phyloP scores from a whole-genome alignment of 2,329 filamentous ascomycete genomes.

The Endothia cerciana region DNA sequence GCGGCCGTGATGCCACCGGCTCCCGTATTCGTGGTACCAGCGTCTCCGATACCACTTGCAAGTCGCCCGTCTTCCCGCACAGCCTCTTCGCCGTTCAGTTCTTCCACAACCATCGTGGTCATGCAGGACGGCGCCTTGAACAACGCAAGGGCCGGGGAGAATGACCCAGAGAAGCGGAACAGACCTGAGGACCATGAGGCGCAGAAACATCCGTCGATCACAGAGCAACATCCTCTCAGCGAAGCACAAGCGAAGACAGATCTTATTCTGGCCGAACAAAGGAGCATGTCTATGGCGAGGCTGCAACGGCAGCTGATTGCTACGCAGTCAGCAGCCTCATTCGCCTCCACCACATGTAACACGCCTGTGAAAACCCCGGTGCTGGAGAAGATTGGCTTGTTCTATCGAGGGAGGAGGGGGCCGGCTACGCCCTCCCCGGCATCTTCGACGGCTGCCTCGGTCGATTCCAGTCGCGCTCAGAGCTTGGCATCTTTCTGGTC shows the following conservation, averaged over 20 bases:
- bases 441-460: constrained; percentile 38
- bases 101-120: constrained; percentile 28
- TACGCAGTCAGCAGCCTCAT: constrained; percentile 33
- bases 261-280: constrained; percentile 53
- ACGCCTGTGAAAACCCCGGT: constrained; percentile 43
- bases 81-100: constrained; percentile 15
- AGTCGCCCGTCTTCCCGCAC: constrained; percentile 12
- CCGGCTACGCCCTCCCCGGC: constrained; percentile 41
- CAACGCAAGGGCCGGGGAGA: not conserved
- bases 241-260: constrained; percentile 51
- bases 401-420: constrained; percentile 48
- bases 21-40: constrained; percentile 9
- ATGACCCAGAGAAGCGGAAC: constrained; percentile 13
- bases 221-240: not conserved
- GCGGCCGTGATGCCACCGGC: constrained; percentile 11
- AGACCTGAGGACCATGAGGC: constrained; percentile 20
- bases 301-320: constrained; percentile 48
- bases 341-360: constrained; percentile 28
- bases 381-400: constrained; percentile 52
- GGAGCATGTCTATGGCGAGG: constrained; percentile 51
- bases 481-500: constrained; percentile 38
- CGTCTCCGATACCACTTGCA: constrained; percentile 5
- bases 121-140: constrained; percentile 26
- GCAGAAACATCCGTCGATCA: constrained; percentile 16
- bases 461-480: constrained; percentile 39